These are phyloP conservation scores for Avena atlantica DNA, from an alignment of 176 grass and related monocot species.

Conservation along the genomic window DNA sequence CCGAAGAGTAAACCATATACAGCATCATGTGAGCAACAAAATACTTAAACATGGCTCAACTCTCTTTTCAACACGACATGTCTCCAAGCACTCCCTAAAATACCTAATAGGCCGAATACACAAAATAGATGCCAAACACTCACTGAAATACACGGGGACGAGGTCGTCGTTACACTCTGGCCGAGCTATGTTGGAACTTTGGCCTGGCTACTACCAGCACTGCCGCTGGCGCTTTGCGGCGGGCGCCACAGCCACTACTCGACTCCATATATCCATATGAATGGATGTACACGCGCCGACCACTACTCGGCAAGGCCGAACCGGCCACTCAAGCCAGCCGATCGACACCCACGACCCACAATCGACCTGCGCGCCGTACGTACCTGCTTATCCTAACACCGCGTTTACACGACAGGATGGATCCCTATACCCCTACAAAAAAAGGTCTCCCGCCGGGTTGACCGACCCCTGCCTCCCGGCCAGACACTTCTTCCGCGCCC, in stretches of 20 bases:
- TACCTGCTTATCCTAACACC: neutral
- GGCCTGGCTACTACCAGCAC: neutral
- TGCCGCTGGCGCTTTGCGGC: neutral
- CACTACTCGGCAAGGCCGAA: neutral
- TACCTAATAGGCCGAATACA: no score
- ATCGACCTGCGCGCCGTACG: neutral
- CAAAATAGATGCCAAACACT: no score
- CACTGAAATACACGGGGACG: no score
- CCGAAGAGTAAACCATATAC: no score
- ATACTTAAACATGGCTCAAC: no score
- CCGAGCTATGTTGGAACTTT: neutral
- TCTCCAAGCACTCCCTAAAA: no score
- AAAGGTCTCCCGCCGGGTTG: neutral
- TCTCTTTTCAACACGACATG: no score
- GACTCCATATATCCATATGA: neutral
- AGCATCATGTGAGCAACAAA: no score
- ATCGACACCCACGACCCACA: neutral
- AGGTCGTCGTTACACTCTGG: no score
- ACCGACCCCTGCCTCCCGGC: neutral
- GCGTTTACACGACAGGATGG: neutral
- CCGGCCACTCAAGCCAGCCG: neutral
- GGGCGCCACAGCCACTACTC: neutral
- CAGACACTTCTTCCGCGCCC: neutral
- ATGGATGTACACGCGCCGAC: neutral
- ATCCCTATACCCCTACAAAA: neutral